These are phyloP conservation scores for Galerina sulciceps DNA, from an alignment of 768 basidiomycete species.

Conservation along the genomic window DNA sequence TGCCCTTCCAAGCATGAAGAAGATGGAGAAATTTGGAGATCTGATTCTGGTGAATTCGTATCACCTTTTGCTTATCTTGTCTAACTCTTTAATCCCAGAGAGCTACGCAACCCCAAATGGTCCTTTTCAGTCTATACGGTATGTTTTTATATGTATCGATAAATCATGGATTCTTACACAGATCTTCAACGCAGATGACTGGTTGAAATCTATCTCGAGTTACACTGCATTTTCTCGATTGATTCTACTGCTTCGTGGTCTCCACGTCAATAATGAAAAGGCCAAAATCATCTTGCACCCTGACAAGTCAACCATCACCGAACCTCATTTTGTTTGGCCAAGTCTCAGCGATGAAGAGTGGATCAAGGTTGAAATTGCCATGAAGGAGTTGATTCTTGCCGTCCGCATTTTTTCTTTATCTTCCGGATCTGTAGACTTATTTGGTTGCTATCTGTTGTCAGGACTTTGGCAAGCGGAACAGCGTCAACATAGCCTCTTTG, in stretches of 20 bases:
- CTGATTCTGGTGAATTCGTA: conserved; percentile 71
- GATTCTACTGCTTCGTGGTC: conserved; percentile 93
- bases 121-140: conserved; percentile 96
- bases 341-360: conserved; percentile 92
- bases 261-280: conserved; percentile 99
- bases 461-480: conserved; percentile 99
- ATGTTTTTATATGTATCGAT: conserved; percentile 15
- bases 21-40: conserved; percentile 99
- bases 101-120: conserved; percentile 99
- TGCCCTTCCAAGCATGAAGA: conserved; percentile 99
- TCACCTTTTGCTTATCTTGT: not conserved
- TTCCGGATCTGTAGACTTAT: conserved; percentile 1
- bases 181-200: conserved; percentile 68
- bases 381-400: conserved; percentile 95
- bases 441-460: conserved; percentile 31
- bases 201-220: conserved; percentile 98
- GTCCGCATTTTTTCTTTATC: conserved; percentile 39
- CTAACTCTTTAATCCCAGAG: conserved; percentile 49
- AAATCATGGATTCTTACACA: conserved; percentile 8
- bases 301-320: conserved; percentile 95
- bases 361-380: conserved; percentile 98
- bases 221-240: conserved; percentile 99
- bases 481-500: conserved; percentile 96
- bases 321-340: conserved; percentile 98
- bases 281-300: conserved; percentile 98